phyloP scores from a whole-genome alignment of 2,329 filamentous ascomycete species.

The Apiospora malaysiana region DNA sequence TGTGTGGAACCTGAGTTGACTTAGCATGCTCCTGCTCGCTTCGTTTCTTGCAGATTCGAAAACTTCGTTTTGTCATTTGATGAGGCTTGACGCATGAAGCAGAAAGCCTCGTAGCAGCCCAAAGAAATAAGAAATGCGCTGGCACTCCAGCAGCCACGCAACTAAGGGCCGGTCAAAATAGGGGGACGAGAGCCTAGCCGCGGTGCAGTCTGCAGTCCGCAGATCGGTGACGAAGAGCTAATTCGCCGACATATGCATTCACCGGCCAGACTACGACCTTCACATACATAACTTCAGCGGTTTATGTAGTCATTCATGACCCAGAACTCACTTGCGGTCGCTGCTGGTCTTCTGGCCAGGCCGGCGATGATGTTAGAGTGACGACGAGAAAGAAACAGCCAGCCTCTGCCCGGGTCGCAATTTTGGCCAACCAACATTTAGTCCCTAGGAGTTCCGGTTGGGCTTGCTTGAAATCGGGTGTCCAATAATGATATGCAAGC shows the following conservation, averaged over 20 bases:
- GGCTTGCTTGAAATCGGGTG: background rate
- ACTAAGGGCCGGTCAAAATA: background rate
- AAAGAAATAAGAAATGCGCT: background rate
- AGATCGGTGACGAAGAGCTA: background rate
- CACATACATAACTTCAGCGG: background rate
- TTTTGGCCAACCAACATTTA: background rate
- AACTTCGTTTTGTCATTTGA: background rate
- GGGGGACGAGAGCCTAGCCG: background rate
- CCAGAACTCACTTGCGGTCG: background rate
- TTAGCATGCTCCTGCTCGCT: background rate
- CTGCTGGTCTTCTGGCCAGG: background rate
- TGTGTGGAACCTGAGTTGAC: background rate
- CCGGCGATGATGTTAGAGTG: background rate
- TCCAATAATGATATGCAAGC: background rate
- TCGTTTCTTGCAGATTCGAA: background rate
- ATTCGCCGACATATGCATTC: conserved; percentile 7
- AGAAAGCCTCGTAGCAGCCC: background rate
- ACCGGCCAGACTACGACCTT: background rate
- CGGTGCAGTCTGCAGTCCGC: background rate
- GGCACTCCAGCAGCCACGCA: background rate
- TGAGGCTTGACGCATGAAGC: background rate
- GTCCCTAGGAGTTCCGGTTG: background rate
- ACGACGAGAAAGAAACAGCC: background rate
- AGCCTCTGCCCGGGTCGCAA: background rate
- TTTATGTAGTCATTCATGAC: background rate